Percentiles rank a stretch among this genome's conserved stretches.
Evolutionary conservation across 192 early-diverging fungal genomes (phyloP).

Genomic region (Dissophora globulifera): DNA sequence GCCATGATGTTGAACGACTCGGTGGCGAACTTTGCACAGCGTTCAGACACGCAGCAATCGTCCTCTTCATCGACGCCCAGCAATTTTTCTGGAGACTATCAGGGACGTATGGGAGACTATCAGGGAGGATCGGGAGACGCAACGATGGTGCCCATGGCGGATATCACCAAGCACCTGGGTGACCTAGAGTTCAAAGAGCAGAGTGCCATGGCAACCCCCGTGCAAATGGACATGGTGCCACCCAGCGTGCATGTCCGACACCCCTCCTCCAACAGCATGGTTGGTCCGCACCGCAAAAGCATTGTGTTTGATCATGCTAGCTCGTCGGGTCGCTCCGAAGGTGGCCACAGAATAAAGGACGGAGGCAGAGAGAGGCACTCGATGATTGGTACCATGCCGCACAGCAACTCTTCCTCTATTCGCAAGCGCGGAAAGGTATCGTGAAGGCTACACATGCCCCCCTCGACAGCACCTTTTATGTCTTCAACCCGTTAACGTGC

Average conservation of each 20-base stretch:
- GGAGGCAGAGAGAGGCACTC: slow-evolving; percentile 32
- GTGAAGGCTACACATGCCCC: neutral
- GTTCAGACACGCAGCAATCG: slow-evolving; percentile 15
- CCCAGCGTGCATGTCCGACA: slow-evolving; percentile 16
- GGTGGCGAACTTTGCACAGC: slow-evolving; percentile 19
- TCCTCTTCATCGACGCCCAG: slow-evolving; percentile 25
- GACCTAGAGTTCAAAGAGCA: slow-evolving; percentile 45
- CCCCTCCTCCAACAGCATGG: slow-evolving; percentile 21
- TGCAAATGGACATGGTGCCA: slow-evolving; percentile 8
- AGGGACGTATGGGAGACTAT: slow-evolving; percentile 5
- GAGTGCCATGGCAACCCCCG: neutral
- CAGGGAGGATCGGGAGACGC: slow-evolving; percentile 3
- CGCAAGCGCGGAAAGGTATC: slow-evolving; percentile 50
- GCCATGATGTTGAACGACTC: slow-evolving; percentile 19
- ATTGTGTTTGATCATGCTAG: slow-evolving; percentile 22
- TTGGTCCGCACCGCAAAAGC: slow-evolving; percentile 21
- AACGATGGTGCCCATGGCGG: slow-evolving; percentile 45
- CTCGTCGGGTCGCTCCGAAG: slow-evolving; percentile 11
- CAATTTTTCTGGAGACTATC: slow-evolving; percentile 21
- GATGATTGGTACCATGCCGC: slow-evolving; percentile 7
- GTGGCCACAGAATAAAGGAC: neutral
- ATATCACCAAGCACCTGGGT: slow-evolving; percentile 48
- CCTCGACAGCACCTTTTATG: no score
- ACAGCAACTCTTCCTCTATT: slow-evolving; percentile 16
- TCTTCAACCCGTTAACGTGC: no score